A percentile compares a stretch with the other conserved stretches of the same genome.
Conservation (phyloP, 2,329 filamentous ascomycete species). For the Domatiomyces catenatus region DNA sequence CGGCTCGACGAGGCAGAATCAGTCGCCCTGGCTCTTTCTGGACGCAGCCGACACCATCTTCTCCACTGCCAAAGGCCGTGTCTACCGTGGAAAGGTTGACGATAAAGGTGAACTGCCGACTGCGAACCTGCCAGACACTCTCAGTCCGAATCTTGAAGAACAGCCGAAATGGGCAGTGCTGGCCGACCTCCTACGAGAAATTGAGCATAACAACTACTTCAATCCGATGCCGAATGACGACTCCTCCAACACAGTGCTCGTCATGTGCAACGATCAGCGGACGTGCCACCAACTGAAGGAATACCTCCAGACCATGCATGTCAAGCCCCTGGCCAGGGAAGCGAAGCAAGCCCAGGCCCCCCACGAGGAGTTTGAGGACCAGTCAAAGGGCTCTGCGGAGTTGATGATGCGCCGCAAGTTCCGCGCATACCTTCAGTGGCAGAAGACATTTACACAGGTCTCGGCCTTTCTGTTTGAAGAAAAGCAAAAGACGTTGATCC, state of each 20-base stretch:
- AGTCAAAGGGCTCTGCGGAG: slow-evolving; percentile 53
- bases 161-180: slow-evolving; percentile 86
- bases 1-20: slow-evolving; percentile 71
- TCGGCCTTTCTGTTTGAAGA: slow-evolving; percentile 62
- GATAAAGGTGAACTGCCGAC: slow-evolving; percentile 37
- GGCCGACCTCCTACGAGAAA: slow-evolving; percentile 82
- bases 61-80: slow-evolving; percentile 70
- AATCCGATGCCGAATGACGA: slow-evolving; percentile 63
- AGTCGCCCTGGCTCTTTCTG: slow-evolving; percentile 90
- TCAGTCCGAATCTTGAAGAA: slow-evolving; percentile 76
- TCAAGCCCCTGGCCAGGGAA: slow-evolving; percentile 38
- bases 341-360: slow-evolving; percentile 20
- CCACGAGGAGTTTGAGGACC: slow-evolving; percentile 33
- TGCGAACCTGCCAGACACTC: slow-evolving; percentile 41
- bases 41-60: slow-evolving; percentile 93
- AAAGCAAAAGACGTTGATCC: slow-evolving; percentile 56
- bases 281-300: slow-evolving; percentile 81
- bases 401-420: slow-evolving; percentile 85
- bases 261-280: slow-evolving; percentile 84
- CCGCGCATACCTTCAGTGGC: slow-evolving; percentile 79
- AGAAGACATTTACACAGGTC: slow-evolving; percentile 72
- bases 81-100: slow-evolving; percentile 61
- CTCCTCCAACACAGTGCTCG: slow-evolving; percentile 78
- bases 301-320: slow-evolving; percentile 80
- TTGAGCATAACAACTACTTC: slow-evolving; percentile 77